phyloP scores from a whole-genome alignment of 2,329 filamentous ascomycete species.

The Immersiporthe knoxdaviesiana region DNA sequence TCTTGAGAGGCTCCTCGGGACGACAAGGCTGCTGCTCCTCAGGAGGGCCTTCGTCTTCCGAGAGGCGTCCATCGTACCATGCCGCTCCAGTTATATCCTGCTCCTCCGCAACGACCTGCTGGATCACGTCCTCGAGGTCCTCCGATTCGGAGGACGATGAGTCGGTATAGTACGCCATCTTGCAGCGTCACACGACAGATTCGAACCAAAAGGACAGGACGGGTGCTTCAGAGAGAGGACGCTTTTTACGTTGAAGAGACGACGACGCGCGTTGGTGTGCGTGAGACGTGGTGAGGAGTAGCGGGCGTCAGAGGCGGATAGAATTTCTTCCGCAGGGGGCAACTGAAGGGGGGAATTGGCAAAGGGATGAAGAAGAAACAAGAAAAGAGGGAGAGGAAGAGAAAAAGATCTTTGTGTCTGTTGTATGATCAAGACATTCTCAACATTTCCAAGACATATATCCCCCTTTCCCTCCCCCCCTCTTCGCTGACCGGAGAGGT shows the following conservation, averaged over 20 bases:
- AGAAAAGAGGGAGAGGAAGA: background rate
- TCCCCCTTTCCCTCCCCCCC: background rate
- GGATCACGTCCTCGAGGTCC: slow-evolving; percentile 67
- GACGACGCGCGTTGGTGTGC: slow-evolving; percentile 4
- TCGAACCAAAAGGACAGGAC: background rate
- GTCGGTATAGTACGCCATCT: slow-evolving; percentile 27
- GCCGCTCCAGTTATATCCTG: slow-evolving; percentile 8
- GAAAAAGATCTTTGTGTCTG: background rate
- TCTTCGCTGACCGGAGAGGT: background rate
- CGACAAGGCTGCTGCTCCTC: background rate
- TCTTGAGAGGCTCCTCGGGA: background rate
- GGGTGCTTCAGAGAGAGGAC: background rate
- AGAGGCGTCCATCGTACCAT: slow-evolving; percentile 10
- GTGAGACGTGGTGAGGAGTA: background rate
- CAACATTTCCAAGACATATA: background rate
- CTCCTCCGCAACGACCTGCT: slow-evolving; percentile 79
- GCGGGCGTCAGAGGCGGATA: background rate
- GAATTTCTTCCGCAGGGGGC: background rate
- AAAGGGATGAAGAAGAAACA: background rate
- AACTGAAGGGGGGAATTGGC: no score
- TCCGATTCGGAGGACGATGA: slow-evolving; percentile 16
- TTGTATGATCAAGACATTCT: background rate
- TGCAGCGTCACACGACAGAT: slow-evolving; percentile 12
- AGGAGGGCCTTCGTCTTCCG: background rate
- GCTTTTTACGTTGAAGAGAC: slow-evolving; percentile 1